Evolutionary conservation across 2,329 filamentous ascomycete genomes (phyloP), one percentile per base, ranked within the genome.

Genomic region (Fusarium subtropicale): DNA sequence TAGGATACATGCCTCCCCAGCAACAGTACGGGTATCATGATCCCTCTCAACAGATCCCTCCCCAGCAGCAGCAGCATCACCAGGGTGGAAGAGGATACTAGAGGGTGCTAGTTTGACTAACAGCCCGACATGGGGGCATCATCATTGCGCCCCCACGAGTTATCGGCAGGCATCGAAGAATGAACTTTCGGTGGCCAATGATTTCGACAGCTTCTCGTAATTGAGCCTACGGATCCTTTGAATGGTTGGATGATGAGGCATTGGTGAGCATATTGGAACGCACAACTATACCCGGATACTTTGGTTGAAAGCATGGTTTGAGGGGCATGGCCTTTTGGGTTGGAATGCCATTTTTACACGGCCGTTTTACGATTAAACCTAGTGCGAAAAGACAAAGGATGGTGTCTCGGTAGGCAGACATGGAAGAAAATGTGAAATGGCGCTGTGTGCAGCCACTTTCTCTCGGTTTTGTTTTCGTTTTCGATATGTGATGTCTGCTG

Each of bases 21-120:
- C 71, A 72, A 39, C 71, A 72, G 41, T 87, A 86, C 65, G 82
- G 81, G 52, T 87, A 87, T 71, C 75, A 79, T 22, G 82, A 86
- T 65, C 83, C 78, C 48, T 79, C 79, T 45, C 79, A 80, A 69
- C 80, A 80, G 64, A 79, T 76, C 47, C 77, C 71, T 31, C 81
- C 76, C 58, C 79, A 73, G 47, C 76, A 71, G 44, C 76, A 71
- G 53, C 73, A 80, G 67, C 81, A 78, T 47, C 79, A 77, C 50
- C 82, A 81, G 69, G 81, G 78, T 36, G 78, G 78, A 53, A 69
- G 81, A 52, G 81, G 83, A 63, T 85, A 52, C 36, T 52, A 69
- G 81, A 52, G 81, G 82, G 63, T 85, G 18, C 36, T 38, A 81
- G 61, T 44, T 51, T n/a, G 41, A 50, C 56, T 48, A 36, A 28